Evolutionary conservation across 495 filamentous ascomycete genomes (phyloP).

Genomic region (Staphylotrichum longicolle): DNA sequence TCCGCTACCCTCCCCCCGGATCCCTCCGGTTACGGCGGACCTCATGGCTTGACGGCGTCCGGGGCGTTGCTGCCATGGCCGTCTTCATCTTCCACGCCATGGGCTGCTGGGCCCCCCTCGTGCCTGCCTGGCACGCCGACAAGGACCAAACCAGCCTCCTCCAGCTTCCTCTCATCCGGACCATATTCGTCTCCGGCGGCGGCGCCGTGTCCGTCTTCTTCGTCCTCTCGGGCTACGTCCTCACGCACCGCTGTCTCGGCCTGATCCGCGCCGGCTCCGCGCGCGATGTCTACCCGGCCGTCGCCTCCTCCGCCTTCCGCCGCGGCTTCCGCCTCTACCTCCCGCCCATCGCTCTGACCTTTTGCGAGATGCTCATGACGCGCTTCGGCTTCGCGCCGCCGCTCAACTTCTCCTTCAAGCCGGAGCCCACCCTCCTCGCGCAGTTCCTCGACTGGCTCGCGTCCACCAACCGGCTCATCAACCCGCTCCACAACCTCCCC

Average conservation of each 20-base stretch:
- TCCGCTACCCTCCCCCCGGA: slow-evolving; percentile 1
- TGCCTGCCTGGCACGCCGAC: slow-evolving; percentile 14
- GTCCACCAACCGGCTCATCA: not conserved
- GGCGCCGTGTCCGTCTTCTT: slow-evolving; percentile 65
- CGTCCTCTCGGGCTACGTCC: slow-evolving; percentile 60
- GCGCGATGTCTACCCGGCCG: slow-evolving; percentile 6
- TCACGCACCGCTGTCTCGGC: slow-evolving; percentile 55
- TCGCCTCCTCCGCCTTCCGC: slow-evolving; percentile 20
- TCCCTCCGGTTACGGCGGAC: not conserved
- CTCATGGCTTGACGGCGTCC: slow-evolving; percentile 20
- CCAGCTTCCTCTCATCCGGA: slow-evolving; percentile 29
- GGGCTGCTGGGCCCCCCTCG: slow-evolving; percentile 10
- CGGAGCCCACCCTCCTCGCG: slow-evolving; percentile 3
- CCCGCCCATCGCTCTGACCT: slow-evolving; percentile 16
- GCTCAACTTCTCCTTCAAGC: slow-evolving; percentile 10
- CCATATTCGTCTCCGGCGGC: slow-evolving; percentile 53
- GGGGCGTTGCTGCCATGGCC: slow-evolving; percentile 18
- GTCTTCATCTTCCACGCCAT: slow-evolving; percentile 24
- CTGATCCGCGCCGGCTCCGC: slow-evolving; percentile 6
- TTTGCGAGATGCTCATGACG: slow-evolving; percentile 6
- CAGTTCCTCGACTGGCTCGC: slow-evolving; percentile 28
- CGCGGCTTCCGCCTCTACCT: slow-evolving; percentile 21
- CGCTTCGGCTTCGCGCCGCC: slow-evolving; percentile 4
- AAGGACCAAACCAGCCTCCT: not conserved
- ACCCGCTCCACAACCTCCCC: slow-evolving; percentile 27